phyloP scores from a whole-genome alignment of 2,329 filamentous ascomycete species.

The Fusarium tupiense region DNA sequence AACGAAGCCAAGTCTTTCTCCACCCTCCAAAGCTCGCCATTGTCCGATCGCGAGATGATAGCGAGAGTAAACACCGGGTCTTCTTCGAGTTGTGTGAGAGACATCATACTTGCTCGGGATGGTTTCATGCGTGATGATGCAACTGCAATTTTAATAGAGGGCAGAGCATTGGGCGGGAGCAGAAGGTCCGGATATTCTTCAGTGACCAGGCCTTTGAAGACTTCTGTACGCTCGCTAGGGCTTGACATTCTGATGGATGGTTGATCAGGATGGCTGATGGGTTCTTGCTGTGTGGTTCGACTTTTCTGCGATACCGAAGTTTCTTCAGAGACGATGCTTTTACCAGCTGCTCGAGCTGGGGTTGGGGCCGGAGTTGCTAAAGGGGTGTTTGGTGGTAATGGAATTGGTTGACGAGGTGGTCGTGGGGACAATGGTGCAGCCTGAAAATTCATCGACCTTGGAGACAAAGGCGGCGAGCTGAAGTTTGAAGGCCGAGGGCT shows the following conservation, averaged over 20 bases:
- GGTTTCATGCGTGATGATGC: slow-evolving; percentile 96
- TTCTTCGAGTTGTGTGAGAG: slow-evolving; percentile 82
- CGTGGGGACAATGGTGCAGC: slow-evolving; percentile 74
- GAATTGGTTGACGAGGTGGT: slow-evolving; percentile 77
- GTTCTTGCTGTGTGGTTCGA: slow-evolving; percentile 8
- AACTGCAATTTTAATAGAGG: slow-evolving; percentile 85
- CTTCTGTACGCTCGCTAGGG: slow-evolving; percentile 57
- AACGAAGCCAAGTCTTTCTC: slow-evolving; percentile 91
- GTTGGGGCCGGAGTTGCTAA: slow-evolving; percentile 61
- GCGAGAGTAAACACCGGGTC: slow-evolving; percentile 95
- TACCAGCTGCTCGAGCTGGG: slow-evolving; percentile 51
- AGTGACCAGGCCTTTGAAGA: slow-evolving; percentile 82
- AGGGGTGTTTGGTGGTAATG: slow-evolving; percentile 75
- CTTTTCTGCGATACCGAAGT: slow-evolving; percentile 22
- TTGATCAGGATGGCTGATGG: slow-evolving; percentile 23
- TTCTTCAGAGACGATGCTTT: slow-evolving; percentile 13
- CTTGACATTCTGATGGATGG: slow-evolving; percentile 47
- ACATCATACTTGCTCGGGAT: slow-evolving; percentile 85
- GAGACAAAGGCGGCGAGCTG: slow-evolving; percentile 75
- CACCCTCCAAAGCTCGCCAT: slow-evolving; percentile 87
- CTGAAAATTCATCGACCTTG: slow-evolving; percentile 58
- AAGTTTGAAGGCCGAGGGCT: slow-evolving; percentile 69
- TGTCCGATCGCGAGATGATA: slow-evolving; percentile 79
- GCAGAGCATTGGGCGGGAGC: slow-evolving; percentile 86
- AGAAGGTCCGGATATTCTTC: slow-evolving; percentile 89